Evolutionary conservation across 2,329 filamentous ascomycete species (phyloP).

Genomic region (Aureobasidium sp.): DNA sequence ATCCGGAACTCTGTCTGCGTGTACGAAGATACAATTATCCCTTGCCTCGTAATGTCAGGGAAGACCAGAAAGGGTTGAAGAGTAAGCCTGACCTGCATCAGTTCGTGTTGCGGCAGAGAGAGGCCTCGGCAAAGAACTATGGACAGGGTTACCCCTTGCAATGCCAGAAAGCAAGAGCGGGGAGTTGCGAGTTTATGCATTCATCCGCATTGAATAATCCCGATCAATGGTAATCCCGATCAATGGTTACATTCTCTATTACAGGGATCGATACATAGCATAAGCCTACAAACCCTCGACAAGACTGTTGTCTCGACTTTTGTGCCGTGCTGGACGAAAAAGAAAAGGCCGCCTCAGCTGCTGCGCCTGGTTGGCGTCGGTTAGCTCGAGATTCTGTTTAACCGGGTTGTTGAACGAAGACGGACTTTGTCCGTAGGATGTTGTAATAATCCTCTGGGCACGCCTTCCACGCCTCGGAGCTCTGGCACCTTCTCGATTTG

Average conservation of each 20-base stretch:
- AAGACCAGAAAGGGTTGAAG: neutral
- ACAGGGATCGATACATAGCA: neutral
- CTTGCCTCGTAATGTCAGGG: neutral
- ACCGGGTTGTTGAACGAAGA: neutral
- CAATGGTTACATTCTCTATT: neutral
- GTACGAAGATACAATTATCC: neutral
- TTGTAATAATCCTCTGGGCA: neutral
- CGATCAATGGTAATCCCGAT: neutral
- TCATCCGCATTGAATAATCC: neutral
- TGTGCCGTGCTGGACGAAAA: neutral
- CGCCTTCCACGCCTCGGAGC: neutral
- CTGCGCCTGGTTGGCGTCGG: neutral
- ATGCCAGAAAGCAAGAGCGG: neutral
- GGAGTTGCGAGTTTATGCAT: neutral
- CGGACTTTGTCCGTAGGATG: neutral
- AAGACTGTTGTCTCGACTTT: neutral
- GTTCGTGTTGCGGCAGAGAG: neutral
- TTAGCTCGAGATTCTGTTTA: neutral
- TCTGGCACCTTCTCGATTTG: neutral
- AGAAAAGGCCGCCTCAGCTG: neutral
- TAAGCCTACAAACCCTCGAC: neutral
- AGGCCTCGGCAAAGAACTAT: neutral
- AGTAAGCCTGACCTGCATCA: neutral
- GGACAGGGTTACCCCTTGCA: conserved; percentile 7
- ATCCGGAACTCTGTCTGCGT: neutral